These are phyloP conservation scores for Xylariaceae sp. DNA, from an alignment of 2,329 filamentous ascomycete genomes.

Conservation along the genomic window DNA sequence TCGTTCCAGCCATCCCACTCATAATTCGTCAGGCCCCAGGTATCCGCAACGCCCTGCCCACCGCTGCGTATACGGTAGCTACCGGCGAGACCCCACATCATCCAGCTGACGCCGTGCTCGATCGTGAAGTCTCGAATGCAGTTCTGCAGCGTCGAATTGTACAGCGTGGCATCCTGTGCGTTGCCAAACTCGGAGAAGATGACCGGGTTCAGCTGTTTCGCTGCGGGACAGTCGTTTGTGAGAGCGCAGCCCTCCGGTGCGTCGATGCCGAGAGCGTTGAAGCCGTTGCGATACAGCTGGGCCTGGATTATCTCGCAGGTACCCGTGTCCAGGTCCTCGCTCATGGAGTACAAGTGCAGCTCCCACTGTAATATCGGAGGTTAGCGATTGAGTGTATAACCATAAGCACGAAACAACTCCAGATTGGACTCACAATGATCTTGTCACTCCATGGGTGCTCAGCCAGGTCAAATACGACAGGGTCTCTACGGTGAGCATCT, in stretches of 20 bases:
- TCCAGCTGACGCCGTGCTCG: slow-evolving; percentile 42
- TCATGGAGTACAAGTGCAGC: slow-evolving; percentile 38
- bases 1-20: slow-evolving; percentile 45
- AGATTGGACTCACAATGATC: no score
- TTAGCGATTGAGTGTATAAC: no score
- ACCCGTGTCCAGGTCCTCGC: slow-evolving; percentile 39
- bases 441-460: slow-evolving; percentile 42
- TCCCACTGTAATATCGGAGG: no score
- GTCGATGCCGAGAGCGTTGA: slow-evolving; percentile 41
- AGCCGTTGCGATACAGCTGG: slow-evolving; percentile 44
- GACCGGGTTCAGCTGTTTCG: slow-evolving; percentile 40
- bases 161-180: slow-evolving; percentile 34
- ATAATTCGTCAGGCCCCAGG: slow-evolving; percentile 43
- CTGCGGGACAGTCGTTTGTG: slow-evolving; percentile 30
- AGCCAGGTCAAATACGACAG: slow-evolving; percentile 41
- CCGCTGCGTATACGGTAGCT: slow-evolving; percentile 42
- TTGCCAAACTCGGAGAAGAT: slow-evolving; percentile 46
- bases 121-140: slow-evolving; percentile 42
- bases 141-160: slow-evolving; percentile 41
- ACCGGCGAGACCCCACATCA: slow-evolving; percentile 45
- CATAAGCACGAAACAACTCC: no score
- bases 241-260: slow-evolving; percentile 36
- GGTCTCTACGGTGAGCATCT: slow-evolving; percentile 38
- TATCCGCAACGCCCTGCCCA: slow-evolving; percentile 40
- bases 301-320: slow-evolving; percentile 44